Conservation (phyloP, 106 monocot species). For the Vanilla planifolia region DNA sequence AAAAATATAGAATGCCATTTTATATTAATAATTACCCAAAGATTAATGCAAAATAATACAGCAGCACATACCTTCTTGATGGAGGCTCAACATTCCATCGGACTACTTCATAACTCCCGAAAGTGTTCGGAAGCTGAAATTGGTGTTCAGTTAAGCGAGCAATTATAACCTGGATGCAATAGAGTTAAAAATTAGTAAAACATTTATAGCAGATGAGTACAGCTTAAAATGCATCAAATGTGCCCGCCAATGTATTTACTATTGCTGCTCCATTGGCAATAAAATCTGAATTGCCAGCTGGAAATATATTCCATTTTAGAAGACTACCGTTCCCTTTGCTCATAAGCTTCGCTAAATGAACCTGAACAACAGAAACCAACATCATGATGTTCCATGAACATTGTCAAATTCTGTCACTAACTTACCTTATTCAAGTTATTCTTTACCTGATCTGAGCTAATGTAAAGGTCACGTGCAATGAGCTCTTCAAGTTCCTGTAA, state of each 20-base stretch:
- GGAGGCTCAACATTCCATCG: constrained; percentile 86
- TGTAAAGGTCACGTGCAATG: constrained; percentile 69
- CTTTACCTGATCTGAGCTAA: constrained; percentile 67
- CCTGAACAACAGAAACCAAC: constrained; percentile 24
- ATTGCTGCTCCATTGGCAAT: constrained; percentile 64
- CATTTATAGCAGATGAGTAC: background rate
- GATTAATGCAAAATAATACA: background rate
- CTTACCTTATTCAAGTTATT: background rate
- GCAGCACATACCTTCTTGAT: constrained; percentile 51
- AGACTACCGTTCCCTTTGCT: constrained; percentile 56
- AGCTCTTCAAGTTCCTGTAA: constrained; percentile 46
- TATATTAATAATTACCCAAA: too few relatives aligned
- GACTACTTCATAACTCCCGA: constrained; percentile 75
- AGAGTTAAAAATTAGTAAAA: background rate
- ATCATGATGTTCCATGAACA: background rate
- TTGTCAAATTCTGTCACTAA: too few relatives aligned
- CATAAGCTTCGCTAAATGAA: constrained; percentile 41
- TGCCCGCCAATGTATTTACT: constrained; percentile 31
- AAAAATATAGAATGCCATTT: too few relatives aligned
- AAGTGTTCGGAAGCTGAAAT: constrained; percentile 71
- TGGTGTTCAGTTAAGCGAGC: constrained; percentile 69
- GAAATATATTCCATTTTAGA: constrained; percentile 63
- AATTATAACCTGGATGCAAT: constrained; percentile 69
- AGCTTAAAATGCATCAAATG: background rate
- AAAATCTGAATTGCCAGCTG: constrained; percentile 46